Percentiles rank a stretch among this genome's conserved stretches.
These are phyloP conservation scores for Pseudogymnoascus sp. DNA, from an alignment of 2,329 filamentous ascomycete genomes.

Conservation along the genomic window DNA sequence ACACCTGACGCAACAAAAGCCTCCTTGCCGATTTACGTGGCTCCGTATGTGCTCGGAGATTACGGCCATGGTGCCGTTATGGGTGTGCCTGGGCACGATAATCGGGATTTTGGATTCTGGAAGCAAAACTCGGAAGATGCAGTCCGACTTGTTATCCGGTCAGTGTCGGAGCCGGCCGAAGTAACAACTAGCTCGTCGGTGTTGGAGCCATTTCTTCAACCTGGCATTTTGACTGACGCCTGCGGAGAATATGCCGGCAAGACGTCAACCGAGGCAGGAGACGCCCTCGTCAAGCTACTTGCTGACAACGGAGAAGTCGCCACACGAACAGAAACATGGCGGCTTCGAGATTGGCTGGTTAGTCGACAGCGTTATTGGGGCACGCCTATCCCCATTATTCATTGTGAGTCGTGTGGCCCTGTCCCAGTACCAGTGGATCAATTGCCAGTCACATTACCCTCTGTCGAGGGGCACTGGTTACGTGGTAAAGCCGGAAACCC, in stretches of 20 bases:
- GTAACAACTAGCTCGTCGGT: conserved; percentile 35
- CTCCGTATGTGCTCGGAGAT: conserved; percentile 75
- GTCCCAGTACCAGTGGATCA: conserved; percentile 70
- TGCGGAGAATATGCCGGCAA: conserved; percentile 58
- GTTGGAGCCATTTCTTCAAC: conserved; percentile 50
- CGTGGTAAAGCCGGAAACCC: conserved; percentile 67
- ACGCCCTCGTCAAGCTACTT: conserved; percentile 50
- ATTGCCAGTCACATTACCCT: conserved; percentile 67
- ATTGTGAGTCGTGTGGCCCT: conserved; percentile 67
- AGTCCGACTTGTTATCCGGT: conserved; percentile 52
- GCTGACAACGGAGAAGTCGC: conserved; percentile 47
- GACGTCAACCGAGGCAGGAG: conserved; percentile 52
- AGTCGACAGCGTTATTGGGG: conserved; percentile 93
- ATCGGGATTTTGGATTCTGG: conserved; percentile 73
- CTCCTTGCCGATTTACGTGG: conserved; percentile 66
- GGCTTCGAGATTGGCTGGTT: conserved; percentile 80
- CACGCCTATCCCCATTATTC: conserved; percentile 78
- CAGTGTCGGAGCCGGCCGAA: conserved; percentile 35
- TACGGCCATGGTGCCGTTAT: conserved; percentile 85
- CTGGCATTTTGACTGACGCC: conserved; percentile 58
- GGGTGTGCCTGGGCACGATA: conserved; percentile 82
- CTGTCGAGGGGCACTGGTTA: conserved; percentile 59
- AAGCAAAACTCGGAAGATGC: conserved; percentile 54
- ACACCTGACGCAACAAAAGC: conserved; percentile 43
- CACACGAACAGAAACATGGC: conserved; percentile 61